phyloP scores from a whole-genome alignment of 1,139 yeast genomes.

The Taphrina wiesneri region DNA sequence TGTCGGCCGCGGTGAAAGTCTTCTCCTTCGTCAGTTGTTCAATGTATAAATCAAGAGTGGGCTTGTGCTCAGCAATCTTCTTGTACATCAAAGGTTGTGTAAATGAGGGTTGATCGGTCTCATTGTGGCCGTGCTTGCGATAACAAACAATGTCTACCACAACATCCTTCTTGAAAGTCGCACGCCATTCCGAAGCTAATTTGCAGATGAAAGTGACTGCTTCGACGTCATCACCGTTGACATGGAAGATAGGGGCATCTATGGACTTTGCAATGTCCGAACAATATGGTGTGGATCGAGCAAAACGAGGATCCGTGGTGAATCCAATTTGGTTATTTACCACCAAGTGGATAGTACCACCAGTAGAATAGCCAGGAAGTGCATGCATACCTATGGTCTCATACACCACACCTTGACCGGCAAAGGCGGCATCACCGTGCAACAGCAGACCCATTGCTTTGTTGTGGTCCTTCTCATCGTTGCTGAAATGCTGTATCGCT shows the following conservation, averaged over 20 bases:
- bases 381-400: slow-evolving; percentile 95
- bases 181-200: slow-evolving; percentile 98
- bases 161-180: slow-evolving; percentile 92
- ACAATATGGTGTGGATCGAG: slow-evolving; percentile 97
- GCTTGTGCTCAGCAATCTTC: slow-evolving; percentile 81
- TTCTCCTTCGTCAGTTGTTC: slow-evolving; percentile 80
- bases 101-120: slow-evolving; percentile 98
- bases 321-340: slow-evolving; percentile 98
- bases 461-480: slow-evolving; percentile 74
- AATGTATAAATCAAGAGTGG: slow-evolving; percentile 82
- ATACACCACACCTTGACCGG: slow-evolving; percentile 98
- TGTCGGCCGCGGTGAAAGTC: slow-evolving; percentile 82
- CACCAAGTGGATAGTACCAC: slow-evolving; percentile 96
- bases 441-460: slow-evolving; percentile 90
- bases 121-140: slow-evolving; percentile 98
- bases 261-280: slow-evolving; percentile 95
- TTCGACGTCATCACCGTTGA: slow-evolving; percentile 96
- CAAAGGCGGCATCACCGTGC: slow-evolving; percentile 99
- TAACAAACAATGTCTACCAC: slow-evolving; percentile 96
- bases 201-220: slow-evolving; percentile 87
- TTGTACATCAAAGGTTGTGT: slow-evolving; percentile 98
- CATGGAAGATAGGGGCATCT: slow-evolving; percentile 98
- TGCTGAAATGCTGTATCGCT: slow-evolving; percentile 89
- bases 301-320: slow-evolving; percentile 97
- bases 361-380: slow-evolving; percentile 93